Conservation (phyloP, 495 filamentous ascomycete genomes). For the Pyrenopolyporus hunteri region DNA sequence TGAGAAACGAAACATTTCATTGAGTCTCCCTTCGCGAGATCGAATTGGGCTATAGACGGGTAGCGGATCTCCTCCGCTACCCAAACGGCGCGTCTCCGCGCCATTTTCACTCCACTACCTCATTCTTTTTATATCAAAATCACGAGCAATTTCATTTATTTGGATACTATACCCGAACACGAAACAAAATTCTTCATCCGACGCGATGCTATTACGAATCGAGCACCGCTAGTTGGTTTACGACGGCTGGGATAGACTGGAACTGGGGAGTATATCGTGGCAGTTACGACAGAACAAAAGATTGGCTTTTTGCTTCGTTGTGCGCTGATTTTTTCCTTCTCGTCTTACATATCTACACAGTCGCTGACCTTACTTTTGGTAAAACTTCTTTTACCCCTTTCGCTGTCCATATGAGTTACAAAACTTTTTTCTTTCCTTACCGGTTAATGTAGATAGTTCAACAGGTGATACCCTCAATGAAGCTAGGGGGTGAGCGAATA, state of each 20-base stretch:
- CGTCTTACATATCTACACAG: conserved; percentile 20
- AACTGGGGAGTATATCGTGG: conserved; percentile 22
- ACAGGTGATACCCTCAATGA: conserved; percentile 33
- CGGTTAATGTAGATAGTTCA: conserved; percentile 38
- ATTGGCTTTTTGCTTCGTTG: conserved; percentile 35
- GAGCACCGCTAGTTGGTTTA: conserved; percentile 32
- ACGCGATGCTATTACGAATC: conserved; percentile 31
- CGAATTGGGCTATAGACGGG: conserved; percentile 27
- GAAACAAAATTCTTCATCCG: conserved; percentile 18
- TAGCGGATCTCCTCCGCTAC: conserved; percentile 7
- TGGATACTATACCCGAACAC: conserved; percentile 26
- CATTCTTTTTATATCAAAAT: conserved; percentile 13
- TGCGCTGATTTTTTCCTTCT: conserved; percentile 26
- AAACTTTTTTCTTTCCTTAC: conserved; percentile 19
- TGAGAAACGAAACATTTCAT: conserved; percentile 30
- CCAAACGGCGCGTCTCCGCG: conserved; percentile 2
- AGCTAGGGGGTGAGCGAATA: conserved; percentile 6
- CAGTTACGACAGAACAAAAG: conserved; percentile 31
- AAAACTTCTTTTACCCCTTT: conserved; percentile 23
- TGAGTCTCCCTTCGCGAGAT: conserved; percentile 8
- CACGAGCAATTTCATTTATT: conserved; percentile 25
- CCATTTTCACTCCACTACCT: conserved; percentile 3
- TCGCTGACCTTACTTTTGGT: conserved; percentile 9
- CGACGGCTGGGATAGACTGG: conserved; percentile 36
- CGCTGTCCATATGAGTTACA: conserved; percentile 32